Base-by-base conservation (phyloP, 371 early-diverging fungal species). In the Antonospora locustae region DNA sequence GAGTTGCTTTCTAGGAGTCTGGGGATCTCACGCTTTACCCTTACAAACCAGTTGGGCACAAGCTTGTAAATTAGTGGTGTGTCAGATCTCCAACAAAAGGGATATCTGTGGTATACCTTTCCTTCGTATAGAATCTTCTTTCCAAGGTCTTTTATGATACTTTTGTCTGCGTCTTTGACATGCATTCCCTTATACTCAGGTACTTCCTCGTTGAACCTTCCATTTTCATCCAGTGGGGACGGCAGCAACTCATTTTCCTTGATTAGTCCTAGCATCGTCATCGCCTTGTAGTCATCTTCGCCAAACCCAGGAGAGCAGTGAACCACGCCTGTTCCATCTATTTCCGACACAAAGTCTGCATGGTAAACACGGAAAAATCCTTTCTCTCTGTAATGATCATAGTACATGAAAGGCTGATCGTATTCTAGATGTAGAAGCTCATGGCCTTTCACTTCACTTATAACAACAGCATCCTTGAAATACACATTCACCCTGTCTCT, bases 291-390 rank as follows among this genome's bases (percentile, higher is more conserved):
- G 83, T 99, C 99, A 79, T 97, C 96, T 74, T 95, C 98, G 79
- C 99, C 99, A 80, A 93, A 99, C 14, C 85, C 97, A 28, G 99
- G 99, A 12, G 99, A 89, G 65, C 85, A 84, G 77, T 97, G 99
- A 14, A 99, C 99, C 71, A 99, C 84, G 66, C 98, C 99, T 14
- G 98, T 97, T 80, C 99, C 99, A 59, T 82, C 83, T 52, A 82
- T 83, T 58, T 88, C 86, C 25, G 88, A 85, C 40, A 99, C 95
- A 71, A 92, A 97, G 19, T 73, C 78, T 66, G 93, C 97, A 37
- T 78, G 72, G 58, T 88, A 67, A 46, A 96, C 83, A 63, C 80
- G 79, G 79, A 86, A 97, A 36, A 83, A 90, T 28, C 79, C 80
- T 45, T 78, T 81, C 41, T 66, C 62, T n/a, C n/a, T n/a, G n/a